Base-by-base conservation (phyloP, 345 rosid species). In the Sonneratia alba region DNA sequence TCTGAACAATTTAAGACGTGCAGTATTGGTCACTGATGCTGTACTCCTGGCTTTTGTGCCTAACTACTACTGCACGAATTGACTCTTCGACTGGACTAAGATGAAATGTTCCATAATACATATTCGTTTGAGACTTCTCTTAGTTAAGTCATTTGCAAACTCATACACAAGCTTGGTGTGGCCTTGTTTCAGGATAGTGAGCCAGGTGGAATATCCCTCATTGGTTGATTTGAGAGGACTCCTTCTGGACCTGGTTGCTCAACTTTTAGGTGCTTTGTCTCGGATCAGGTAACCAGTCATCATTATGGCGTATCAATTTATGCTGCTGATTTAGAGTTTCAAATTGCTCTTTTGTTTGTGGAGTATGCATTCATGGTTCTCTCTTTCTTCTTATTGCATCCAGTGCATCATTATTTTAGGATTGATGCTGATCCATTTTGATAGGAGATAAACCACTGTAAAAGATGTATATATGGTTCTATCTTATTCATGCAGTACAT, bases 201-300 rank as follows among this genome's bases (percentile, higher is more conserved):
- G 98, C 85, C 98, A 95, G 83, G 87, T 92, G 71, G 99, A 95
- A 49, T 95, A 95, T 81, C 99, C 99, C 71, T 95, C 99, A 36
- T 81, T 95, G 81, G 97, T 95, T 73, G 99, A 95, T 87, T 85
- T 92, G 84, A 88, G 99, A 32, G 91, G 99, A 77, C 96, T 95
- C 61, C 97, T 95, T 73, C 85, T 95, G 75, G 98, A 95, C 78
- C 81, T 95, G 82, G 99, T 95, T 77, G 97, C 98, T 75, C 98
- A 95, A 79, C 96, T 95, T 72, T 78, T 95, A 57, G 99, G 99
- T 78, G 99, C 98, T 77, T 85, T 95, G 75, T 95, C 99, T 73
- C 92, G 96, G 68, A 95, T 95, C 81, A 92, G 99, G 99, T 92
- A 81, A 75, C 71, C 69, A 66, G 21, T 19, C 53, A 36, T 40